These are phyloP conservation scores for Starmerella bacillaris DNA, from an alignment of 805 yeast species.

Conservation along the genomic window DNA sequence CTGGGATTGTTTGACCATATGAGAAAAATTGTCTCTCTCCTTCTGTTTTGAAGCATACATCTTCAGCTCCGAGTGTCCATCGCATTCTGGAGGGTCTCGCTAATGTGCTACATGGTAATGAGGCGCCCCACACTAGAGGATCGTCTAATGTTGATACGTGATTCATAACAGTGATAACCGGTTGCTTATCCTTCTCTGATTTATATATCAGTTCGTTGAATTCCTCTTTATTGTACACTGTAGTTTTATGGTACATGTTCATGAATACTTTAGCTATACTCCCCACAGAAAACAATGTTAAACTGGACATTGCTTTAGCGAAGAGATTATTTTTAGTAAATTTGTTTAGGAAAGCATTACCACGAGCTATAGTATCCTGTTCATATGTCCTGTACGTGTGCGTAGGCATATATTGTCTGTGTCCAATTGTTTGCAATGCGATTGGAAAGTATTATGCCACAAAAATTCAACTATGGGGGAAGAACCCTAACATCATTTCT, in stretches of 20 bases:
- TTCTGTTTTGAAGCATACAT: slow-evolving; percentile 48
- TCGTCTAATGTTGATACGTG: slow-evolving; percentile 64
- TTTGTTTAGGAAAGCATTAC: slow-evolving; percentile 47
- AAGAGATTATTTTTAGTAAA: slow-evolving; percentile 40
- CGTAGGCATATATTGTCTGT: too few relatives aligned
- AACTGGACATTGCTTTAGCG: slow-evolving; percentile 55
- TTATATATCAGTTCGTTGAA: slow-evolving; percentile 46
- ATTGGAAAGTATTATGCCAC: too few relatives aligned
- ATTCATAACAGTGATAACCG: slow-evolving; percentile 73
- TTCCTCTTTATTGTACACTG: slow-evolving; percentile 42
- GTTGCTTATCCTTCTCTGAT: slow-evolving; percentile 50
- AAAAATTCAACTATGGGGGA: too few relatives aligned
- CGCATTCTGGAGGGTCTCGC: slow-evolving; percentile 48
- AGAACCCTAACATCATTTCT: too few relatives aligned
- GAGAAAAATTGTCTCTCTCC: slow-evolving; percentile 40
- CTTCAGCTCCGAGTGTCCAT: slow-evolving; percentile 91
- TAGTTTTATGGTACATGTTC: slow-evolving; percentile 44
- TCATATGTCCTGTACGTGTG: too few relatives aligned
- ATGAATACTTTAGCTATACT: slow-evolving; percentile 45
- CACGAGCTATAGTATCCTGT: slow-evolving; percentile 21
- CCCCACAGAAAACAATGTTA: slow-evolving; percentile 50
- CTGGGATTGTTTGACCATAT: slow-evolving; percentile 72
- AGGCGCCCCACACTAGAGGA: slow-evolving; percentile 72
- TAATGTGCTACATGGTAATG: slow-evolving; percentile 54
- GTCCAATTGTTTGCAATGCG: too few relatives aligned